Conservation (phyloP, 2,329 filamentous ascomycete species). For the Sarocladiaceae sp. region DNA sequence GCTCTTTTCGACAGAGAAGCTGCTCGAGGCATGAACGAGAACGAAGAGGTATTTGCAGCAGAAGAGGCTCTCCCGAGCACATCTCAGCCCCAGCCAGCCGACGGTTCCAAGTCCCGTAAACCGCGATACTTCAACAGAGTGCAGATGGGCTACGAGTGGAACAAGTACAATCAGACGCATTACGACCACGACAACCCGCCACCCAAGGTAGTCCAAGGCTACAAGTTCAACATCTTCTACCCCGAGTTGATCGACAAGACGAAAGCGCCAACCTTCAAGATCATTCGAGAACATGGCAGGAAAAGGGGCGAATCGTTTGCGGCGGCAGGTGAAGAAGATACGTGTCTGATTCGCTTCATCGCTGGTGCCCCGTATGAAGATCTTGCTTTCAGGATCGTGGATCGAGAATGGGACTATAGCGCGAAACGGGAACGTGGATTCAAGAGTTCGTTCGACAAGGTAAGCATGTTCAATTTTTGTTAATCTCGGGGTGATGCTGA, state of each 20-base stretch:
- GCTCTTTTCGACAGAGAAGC: constrained; percentile 90
- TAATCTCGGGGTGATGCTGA: neutral
- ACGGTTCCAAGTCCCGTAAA: constrained; percentile 84
- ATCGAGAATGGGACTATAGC: constrained; percentile 99
- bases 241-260: constrained; percentile 93
- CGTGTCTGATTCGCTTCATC: constrained; percentile 92
- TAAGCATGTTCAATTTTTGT: constrained; percentile 38
- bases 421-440: constrained; percentile 93
- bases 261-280: constrained; percentile 92
- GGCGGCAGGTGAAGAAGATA: constrained; percentile 92
- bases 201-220: constrained; percentile 96
- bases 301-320: constrained; percentile 89
- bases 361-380: constrained; percentile 95
- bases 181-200: constrained; percentile 98
- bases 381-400: constrained; percentile 93
- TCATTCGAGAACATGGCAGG: constrained; percentile 87
- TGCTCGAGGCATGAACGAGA: constrained; percentile 83
- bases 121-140: constrained; percentile 97
- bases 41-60: constrained; percentile 91
- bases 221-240: constrained; percentile 99
- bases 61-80: constrained; percentile 68
- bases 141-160: constrained; percentile 99
- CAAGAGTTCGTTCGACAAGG: constrained; percentile 96
- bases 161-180: constrained; percentile 99
- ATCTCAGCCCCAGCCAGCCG: constrained; percentile 72